Percentiles rank a stretch among this genome's conserved stretches.
Conservation (phyloP, 2,329 filamentous ascomycete genomes). For the Microsporum audouinii region DNA sequence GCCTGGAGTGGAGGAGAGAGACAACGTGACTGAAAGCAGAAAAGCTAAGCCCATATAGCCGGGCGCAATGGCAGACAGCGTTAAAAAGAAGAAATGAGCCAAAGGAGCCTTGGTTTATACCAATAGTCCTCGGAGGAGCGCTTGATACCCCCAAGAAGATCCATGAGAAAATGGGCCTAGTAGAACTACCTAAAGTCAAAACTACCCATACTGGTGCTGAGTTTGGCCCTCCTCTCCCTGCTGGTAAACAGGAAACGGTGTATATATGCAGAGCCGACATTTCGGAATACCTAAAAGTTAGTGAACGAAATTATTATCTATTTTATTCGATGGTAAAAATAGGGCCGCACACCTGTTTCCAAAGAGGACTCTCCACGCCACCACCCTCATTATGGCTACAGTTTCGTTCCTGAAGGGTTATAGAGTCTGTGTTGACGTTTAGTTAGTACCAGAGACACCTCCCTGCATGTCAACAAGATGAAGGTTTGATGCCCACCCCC, state of each 20-base stretch:
- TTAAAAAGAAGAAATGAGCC: background rate
- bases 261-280: background rate
- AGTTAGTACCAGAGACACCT: too few species aligned
- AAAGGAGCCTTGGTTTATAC: background rate
- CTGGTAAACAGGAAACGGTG: background rate
- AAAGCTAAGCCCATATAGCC: background rate
- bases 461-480: too few species aligned
- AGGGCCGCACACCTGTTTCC: background rate
- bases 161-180: background rate
- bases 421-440: too few species aligned
- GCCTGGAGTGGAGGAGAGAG: background rate
- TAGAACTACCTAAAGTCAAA: background rate
- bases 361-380: background rate
- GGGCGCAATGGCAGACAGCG: background rate
- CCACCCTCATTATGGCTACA: too few species aligned
- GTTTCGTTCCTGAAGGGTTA: too few species aligned
- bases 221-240: background rate
- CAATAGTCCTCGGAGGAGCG: background rate
- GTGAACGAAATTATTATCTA: background rate
- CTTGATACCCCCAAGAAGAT: background rate
- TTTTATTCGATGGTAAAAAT: background rate
- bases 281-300: background rate
- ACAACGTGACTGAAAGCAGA: background rate
- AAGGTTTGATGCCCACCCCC: too few species aligned
- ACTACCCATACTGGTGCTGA: background rate